Evolutionary conservation across 768 basidiomycete species (phyloP), one percentile per base, ranked within the genome.

Genomic region (Pleurotus salmoneostramineus): DNA sequence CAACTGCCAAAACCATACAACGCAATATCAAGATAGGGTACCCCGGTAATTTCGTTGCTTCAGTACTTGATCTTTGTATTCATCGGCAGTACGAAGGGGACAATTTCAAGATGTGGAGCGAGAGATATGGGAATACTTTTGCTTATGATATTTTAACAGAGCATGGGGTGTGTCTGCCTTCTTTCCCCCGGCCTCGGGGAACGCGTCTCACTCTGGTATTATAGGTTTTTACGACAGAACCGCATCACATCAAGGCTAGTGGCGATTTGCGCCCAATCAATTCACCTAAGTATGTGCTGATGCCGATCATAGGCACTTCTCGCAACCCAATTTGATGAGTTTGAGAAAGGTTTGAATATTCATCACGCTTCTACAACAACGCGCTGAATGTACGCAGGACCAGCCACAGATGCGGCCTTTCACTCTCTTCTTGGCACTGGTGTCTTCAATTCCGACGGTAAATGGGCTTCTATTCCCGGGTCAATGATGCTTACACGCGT

Each of bases 401-500:
- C 70, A 4, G 50, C 62, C 2, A 63, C 69, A 33, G 64, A 57
- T 33, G 56, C 47, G 2, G 67, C 69, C 56, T 57, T 79, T 35
- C 35, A 63, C 6, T 70, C 75, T 4, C 62, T 83, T 3, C 70
- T 86, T 3, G 85, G 85, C 0, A 72, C 73, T 2, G 85, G 85
- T 0, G 78, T 87, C 0, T 88, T 87, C 68, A 83, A 82, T 61
- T 76, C 77, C 2, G 82, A 86, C 67, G 84, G 83, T 80, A 60
- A 8, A 69, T 62, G 6, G n/a, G 10, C n/a, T 42, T 3, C 8
- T 1, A 42, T 42, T n/a, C 40, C n/a, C 10, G n/a, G 40, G 1
- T 45, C 44, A 45, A 6, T 14, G 44, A 45, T 6, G 17, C 17
- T 45, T 21, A 32, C 14, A 27, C 2, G 21, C 21, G 21, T 27